Evolutionary conservation across 495 filamentous ascomycete species (phyloP).

Genomic region (Penicillium subrubescens): DNA sequence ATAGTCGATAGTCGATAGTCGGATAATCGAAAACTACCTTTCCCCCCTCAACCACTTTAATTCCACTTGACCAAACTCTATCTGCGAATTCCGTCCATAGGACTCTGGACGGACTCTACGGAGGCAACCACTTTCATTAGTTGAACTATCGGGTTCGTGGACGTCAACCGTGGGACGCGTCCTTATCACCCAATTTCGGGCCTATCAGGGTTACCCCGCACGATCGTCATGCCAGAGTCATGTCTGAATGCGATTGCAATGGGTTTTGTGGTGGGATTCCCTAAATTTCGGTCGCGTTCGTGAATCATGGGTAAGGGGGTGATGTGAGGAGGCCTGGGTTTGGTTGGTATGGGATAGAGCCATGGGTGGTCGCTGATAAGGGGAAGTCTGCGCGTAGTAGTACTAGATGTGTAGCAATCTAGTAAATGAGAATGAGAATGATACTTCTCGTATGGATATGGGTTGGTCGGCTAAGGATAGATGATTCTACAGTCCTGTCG

Average conservation of each 20-base stretch:
- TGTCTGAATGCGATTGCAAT: too few relatives aligned
- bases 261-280: background rate
- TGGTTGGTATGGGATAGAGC: background rate
- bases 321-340: background rate
- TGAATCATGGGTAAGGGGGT: background rate
- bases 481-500: background rate
- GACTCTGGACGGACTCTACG: too few relatives aligned
- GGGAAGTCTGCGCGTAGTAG: constrained; percentile 15
- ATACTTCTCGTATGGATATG: background rate
- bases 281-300: background rate
- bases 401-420: too few relatives aligned
- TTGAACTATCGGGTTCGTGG: background rate
- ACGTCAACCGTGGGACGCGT: background rate
- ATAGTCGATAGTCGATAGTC: background rate
- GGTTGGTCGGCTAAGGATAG: background rate
- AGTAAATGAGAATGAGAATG: background rate
- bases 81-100: background rate
- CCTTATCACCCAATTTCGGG: constrained; percentile 16
- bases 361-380: constrained; percentile 12
- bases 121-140: too few relatives aligned
- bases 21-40: background rate
- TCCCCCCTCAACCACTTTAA: background rate
- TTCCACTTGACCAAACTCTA: background rate
- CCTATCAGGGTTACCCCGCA: constrained; percentile 24
- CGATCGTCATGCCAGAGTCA: constrained; percentile 23